Percentiles rank a stretch among this genome's conserved stretches.
phyloP scores from a whole-genome alignment of 768 basidiomycete species.

The Austroboletus festivus region DNA sequence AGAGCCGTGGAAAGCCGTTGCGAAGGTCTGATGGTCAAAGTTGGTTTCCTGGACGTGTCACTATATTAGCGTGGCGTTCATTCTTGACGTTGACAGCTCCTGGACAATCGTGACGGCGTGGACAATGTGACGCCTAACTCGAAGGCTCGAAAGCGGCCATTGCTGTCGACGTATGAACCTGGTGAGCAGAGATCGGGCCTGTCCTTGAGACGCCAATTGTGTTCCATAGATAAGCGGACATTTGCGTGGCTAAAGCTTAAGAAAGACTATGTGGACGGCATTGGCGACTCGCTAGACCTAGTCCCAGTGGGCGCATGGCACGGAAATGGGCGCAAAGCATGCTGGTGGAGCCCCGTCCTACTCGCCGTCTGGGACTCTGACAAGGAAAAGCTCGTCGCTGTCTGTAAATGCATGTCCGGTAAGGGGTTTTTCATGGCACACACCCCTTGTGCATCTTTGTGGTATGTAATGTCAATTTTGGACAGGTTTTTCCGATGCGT shows the following conservation, averaged over 20 bases:
- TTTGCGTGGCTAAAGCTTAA: conserved; percentile 90
- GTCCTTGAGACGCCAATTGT: neutral
- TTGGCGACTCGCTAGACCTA: conserved; percentile 74
- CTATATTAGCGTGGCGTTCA: conserved; percentile 4
- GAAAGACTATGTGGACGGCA: conserved; percentile 81
- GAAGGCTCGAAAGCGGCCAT: conserved; percentile 53
- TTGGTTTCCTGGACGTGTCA: conserved; percentile 24
- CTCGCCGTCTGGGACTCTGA: conserved; percentile 71
- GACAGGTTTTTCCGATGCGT: conserved; percentile 78
- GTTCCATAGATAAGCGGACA: conserved; percentile 66
- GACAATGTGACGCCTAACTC: conserved; percentile 35
- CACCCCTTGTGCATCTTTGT: neutral
- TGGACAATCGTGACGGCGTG: conserved; percentile 51
- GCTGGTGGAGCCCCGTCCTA: conserved; percentile 91
- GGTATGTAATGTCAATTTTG: neutral
- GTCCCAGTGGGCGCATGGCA: conserved; percentile 83
- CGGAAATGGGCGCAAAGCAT: conserved; percentile 83
- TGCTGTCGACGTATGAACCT: conserved; percentile 86
- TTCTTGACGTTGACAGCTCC: conserved; percentile 42
- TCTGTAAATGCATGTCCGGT: conserved; percentile 92
- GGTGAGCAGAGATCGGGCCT: conserved; percentile 34
- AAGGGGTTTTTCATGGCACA: conserved; percentile 16
- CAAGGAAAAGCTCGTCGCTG: conserved; percentile 61
- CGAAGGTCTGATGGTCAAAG: conserved; percentile 95
- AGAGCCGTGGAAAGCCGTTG: conserved; percentile 71